These are phyloP conservation scores for Usnea hakonensis DNA, from an alignment of 495 filamentous ascomycete species.

Conservation along the genomic window DNA sequence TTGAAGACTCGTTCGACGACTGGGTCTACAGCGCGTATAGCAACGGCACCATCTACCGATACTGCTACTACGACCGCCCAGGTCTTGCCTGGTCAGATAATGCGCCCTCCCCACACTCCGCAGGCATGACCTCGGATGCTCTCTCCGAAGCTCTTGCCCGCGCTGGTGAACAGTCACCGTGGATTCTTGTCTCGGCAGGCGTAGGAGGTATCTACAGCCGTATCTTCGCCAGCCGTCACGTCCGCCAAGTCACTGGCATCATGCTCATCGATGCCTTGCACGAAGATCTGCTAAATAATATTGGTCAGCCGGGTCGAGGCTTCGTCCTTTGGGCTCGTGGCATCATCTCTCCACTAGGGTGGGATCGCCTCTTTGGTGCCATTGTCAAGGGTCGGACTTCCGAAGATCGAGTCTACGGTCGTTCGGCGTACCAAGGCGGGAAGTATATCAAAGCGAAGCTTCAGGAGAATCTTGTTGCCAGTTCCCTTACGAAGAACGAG, in stretches of 20 bases:
- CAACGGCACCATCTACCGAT: slow-evolving; percentile 71
- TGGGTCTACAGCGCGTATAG: slow-evolving; percentile 49
- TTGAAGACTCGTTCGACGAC: slow-evolving; percentile 62
- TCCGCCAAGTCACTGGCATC: slow-evolving; percentile 61
- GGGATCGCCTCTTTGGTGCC: slow-evolving; percentile 70
- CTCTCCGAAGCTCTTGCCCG: slow-evolving; percentile 75
- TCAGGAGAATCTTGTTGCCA: slow-evolving; percentile 85
- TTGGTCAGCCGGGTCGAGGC: slow-evolving; percentile 61
- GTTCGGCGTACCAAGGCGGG: slow-evolving; percentile 66
- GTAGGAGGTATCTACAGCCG: slow-evolving; percentile 80
- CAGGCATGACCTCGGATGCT: slow-evolving; percentile 79
- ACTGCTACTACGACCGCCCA: slow-evolving; percentile 94
- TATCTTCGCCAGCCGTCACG: slow-evolving; percentile 77
- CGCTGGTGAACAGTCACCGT: slow-evolving; percentile 78
- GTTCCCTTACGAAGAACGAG: slow-evolving; percentile 73
- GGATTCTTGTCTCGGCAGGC: slow-evolving; percentile 64
- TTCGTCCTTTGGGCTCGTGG: slow-evolving; percentile 82
- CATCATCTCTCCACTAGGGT: slow-evolving; percentile 72
- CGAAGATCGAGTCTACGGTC: slow-evolving; percentile 78
- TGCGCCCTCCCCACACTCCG: slow-evolving; percentile 85
- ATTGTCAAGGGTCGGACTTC: slow-evolving; percentile 69
- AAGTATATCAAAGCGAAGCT: slow-evolving; percentile 81
- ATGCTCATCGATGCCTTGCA: slow-evolving; percentile 83
- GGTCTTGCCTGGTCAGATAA: slow-evolving; percentile 88
- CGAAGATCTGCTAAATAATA: slow-evolving; percentile 64